These are phyloP conservation scores for Plasmodium knowlesi DNA, from an alignment of 169 alveolate species.

Conservation along the genomic window DNA sequence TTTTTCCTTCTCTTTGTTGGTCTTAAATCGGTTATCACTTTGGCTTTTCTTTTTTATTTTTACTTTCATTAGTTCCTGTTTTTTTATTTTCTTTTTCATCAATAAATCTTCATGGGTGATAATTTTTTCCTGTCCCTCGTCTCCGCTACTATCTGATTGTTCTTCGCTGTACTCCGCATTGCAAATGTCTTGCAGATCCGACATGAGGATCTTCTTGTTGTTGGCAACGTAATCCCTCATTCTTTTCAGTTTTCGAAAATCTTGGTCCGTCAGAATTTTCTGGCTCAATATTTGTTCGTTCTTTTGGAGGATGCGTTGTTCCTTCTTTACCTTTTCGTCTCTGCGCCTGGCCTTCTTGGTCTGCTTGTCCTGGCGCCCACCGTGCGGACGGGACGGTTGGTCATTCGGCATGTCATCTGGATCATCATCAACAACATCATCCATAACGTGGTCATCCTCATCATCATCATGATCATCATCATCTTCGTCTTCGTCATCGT, in stretches of 20 bases:
- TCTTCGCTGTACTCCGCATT: constrained; percentile 24
- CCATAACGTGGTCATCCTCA: too few species aligned
- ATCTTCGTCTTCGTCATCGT: background rate
- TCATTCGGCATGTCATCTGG: too few species aligned
- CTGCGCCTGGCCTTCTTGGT: background rate
- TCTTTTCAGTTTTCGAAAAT: constrained; percentile 27
- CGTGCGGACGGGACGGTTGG: too few species aligned
- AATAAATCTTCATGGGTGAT: constrained; percentile 45
- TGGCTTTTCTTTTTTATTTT: constrained; percentile 9
- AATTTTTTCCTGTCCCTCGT: constrained; percentile 22
- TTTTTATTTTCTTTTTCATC: constrained; percentile 33
- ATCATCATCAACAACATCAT: background rate
- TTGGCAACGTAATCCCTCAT: constrained; percentile 43
- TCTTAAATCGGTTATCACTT: constrained; percentile 22
- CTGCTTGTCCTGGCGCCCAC: background rate
- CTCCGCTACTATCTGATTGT: constrained; percentile 1
- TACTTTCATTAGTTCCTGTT: constrained; percentile 19
- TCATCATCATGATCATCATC: background rate
- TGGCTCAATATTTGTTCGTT: constrained; percentile 22
- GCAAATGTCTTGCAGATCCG: constrained; percentile 33
- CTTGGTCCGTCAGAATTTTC: constrained; percentile 48
- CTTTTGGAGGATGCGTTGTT: background rate
- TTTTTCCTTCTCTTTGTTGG: constrained; percentile 55
- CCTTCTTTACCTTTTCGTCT: constrained; percentile 19
- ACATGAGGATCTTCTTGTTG: constrained; percentile 14